Conservation (phyloP, 2,329 filamentous ascomycete species). For the Penicillium verrucosum region DNA sequence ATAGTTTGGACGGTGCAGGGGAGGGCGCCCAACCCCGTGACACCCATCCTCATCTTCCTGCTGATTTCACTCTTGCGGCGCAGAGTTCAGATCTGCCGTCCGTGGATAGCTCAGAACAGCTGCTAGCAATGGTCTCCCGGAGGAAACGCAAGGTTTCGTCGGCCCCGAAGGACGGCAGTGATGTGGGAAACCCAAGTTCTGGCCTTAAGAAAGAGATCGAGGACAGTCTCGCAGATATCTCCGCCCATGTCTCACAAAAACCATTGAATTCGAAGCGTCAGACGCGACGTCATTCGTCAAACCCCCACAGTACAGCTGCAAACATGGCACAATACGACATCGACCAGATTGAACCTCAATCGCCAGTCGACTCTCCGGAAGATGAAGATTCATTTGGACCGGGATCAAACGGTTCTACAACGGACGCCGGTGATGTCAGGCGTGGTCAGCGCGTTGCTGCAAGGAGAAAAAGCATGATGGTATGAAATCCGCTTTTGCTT, state of each 20-base stretch:
- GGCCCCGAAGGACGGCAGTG: constrained; percentile 15
- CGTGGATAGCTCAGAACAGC: constrained; percentile 16
- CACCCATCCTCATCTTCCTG: constrained; percentile 6
- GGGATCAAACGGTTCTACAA: constrained; percentile 2
- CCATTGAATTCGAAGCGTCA: constrained; percentile 14
- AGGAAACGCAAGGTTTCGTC: constrained; percentile 32
- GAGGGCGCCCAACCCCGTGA: neutral
- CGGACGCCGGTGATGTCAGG: neutral
- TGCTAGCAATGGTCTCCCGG: constrained; percentile 28
- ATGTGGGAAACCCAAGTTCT: neutral
- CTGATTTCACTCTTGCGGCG: constrained; percentile 14
- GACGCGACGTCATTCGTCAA: constrained; percentile 35
- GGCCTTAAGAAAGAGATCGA: constrained; percentile 3
- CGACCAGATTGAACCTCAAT: constrained; percentile 1
- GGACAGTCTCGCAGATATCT: constrained; percentile 7
- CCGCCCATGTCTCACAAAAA: constrained; percentile 6
- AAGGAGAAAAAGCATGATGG: constrained; percentile 42
- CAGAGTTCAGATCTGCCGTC: constrained; percentile 18
- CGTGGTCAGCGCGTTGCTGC: constrained; percentile 34
- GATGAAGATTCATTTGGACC: constrained; percentile 11
- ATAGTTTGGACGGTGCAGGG: constrained; percentile 35
- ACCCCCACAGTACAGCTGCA: constrained; percentile 20
- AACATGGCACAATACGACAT: constrained; percentile 1
- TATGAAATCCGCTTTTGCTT: constrained; percentile 22
- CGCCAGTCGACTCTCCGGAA: constrained; percentile 9